Base-by-base conservation (phyloP, 257 asterid genomes). In the Petunia secreta region DNA sequence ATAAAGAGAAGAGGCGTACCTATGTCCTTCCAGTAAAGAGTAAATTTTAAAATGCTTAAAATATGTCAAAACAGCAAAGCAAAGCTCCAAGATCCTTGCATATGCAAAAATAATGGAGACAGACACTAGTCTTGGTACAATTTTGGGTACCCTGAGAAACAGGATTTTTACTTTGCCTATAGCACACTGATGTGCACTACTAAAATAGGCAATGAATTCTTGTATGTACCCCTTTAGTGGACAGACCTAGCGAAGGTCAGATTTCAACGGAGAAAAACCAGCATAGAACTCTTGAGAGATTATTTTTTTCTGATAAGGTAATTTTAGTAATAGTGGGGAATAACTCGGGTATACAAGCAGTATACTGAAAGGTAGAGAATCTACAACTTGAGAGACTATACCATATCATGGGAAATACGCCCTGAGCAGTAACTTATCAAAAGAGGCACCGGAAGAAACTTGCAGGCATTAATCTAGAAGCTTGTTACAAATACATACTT, bases 141-240 rank as follows among this genome's bases (percentile, higher is more conserved):
- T 25, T 67, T 67, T 43, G 55, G 75, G 52, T 67, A 43, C 37
- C 75, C 75, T 41, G n/a, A n/a, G 75, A 67, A 55, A 67, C 39
- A 43, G n/a, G 37, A 66, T 43, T 43, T 43, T 43, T n/a, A 7
- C 75, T 67, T 67, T 67, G 54, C 75, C 36, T 62, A 16, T 34
- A 62, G 67, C 14, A 34, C 66, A 62, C 67, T 62, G 67, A 41
- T n/a, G 55, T 67, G n/a, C 3, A 4, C 43, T 67, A 4, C 52
- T 41, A 67, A 67, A 67, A 50, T 73, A 73, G 62, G 63, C 62
- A 48, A 34, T 73, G 62, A 6, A 73, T 5, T 71, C 77, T 71
- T 71, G 34, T 1, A 48, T 11, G 25, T 73, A 73, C 62, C 46
- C 14, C 63, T 50, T 50, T 36, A 73, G 13, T 73, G 13, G 1